A percentile compares a stretch with the other conserved stretches of the same genome.
phyloP scores from a whole-genome alignment of 345 rosid species.

The Rhizophora apiculata region DNA sequence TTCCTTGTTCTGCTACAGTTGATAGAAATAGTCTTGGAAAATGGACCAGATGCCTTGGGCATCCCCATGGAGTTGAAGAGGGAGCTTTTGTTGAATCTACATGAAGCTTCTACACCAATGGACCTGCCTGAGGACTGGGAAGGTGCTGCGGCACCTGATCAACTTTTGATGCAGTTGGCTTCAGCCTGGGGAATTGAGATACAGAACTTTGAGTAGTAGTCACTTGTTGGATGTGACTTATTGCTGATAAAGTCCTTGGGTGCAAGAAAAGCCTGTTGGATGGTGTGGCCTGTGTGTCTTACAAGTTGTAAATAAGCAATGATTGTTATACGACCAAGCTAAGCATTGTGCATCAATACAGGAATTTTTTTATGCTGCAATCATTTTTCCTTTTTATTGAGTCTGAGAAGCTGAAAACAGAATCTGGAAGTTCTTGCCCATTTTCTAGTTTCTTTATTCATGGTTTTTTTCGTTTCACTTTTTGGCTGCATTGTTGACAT shows the following conservation, averaged over 20 bases:
- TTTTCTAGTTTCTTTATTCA: no score
- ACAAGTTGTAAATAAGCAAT: constrained; percentile 3
- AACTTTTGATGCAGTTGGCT: constrained; percentile 80
- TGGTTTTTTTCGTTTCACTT: no score
- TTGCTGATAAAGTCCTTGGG: not conserved
- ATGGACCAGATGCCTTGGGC: constrained; percentile 63
- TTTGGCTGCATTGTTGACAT: no score
- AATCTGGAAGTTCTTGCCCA: no score
- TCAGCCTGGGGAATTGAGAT: constrained; percentile 85
- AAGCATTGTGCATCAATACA: not conserved
- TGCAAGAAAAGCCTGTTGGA: not conserved
- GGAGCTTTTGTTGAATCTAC: constrained; percentile 69
- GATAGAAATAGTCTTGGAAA: constrained; percentile 72
- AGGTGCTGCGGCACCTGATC: constrained; percentile 75
- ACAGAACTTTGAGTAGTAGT: constrained; percentile 55
- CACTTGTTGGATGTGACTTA: not conserved
- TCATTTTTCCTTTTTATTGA: no score
- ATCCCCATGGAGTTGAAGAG: constrained; percentile 82
- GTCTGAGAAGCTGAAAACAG: no score
- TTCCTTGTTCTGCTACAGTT: constrained; percentile 41
- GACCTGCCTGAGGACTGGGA: constrained; percentile 96
- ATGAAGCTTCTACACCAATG: constrained; percentile 65
- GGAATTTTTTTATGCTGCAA: no score
- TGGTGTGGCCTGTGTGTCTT: not conserved
- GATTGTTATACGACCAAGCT: not conserved